A percentile compares a stretch with the other conserved stretches of the same genome.
These are phyloP conservation scores for Penicillium steckii DNA, from an alignment of 495 filamentous ascomycete species.

Conservation along the genomic window DNA sequence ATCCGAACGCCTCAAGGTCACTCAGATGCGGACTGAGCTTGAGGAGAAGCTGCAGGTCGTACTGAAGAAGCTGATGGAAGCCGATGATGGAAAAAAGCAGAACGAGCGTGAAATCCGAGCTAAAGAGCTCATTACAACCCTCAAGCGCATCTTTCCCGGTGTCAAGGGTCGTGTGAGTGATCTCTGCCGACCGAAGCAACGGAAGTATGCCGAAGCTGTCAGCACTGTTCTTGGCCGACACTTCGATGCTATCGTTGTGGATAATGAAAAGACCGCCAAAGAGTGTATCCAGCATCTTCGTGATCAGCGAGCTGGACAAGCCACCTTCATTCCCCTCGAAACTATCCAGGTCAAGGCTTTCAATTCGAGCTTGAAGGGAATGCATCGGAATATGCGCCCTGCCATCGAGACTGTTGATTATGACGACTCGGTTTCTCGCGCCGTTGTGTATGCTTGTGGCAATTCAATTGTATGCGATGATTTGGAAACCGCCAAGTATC, in stretches of 20 bases:
- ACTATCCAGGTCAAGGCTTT: slow-evolving; percentile 91
- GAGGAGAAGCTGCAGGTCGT: slow-evolving; percentile 88
- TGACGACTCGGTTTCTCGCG: slow-evolving; percentile 80
- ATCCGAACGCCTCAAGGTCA: slow-evolving; percentile 77
- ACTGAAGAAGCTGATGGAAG: slow-evolving; percentile 73
- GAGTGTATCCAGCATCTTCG: slow-evolving; percentile 94
- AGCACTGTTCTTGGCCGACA: slow-evolving; percentile 89
- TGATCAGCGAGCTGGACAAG: slow-evolving; percentile 78
- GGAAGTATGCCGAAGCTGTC: slow-evolving; percentile 90
- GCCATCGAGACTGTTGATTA: slow-evolving; percentile 97
- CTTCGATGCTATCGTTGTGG: slow-evolving; percentile 93
- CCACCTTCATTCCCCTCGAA: slow-evolving; percentile 93
- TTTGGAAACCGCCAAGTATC: slow-evolving; percentile 76
- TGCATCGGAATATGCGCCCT: slow-evolving; percentile 78
- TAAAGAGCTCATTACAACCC: slow-evolving; percentile 74
- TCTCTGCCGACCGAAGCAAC: slow-evolving; percentile 92
- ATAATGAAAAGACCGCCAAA: slow-evolving; percentile 89
- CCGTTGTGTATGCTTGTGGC: slow-evolving; percentile 91
- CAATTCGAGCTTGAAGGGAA: slow-evolving; percentile 86
- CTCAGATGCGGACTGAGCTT: slow-evolving; percentile 78
- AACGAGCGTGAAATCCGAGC: slow-evolving; percentile 74
- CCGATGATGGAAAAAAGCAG: slow-evolving; percentile 78
- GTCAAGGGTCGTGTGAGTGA: slow-evolving; percentile 89
- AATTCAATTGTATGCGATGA: slow-evolving; percentile 95
- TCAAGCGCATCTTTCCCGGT: slow-evolving; percentile 90